phyloP scores from a whole-genome alignment of 805 yeast genomes.

The Lachancea kluyveri region DNA sequence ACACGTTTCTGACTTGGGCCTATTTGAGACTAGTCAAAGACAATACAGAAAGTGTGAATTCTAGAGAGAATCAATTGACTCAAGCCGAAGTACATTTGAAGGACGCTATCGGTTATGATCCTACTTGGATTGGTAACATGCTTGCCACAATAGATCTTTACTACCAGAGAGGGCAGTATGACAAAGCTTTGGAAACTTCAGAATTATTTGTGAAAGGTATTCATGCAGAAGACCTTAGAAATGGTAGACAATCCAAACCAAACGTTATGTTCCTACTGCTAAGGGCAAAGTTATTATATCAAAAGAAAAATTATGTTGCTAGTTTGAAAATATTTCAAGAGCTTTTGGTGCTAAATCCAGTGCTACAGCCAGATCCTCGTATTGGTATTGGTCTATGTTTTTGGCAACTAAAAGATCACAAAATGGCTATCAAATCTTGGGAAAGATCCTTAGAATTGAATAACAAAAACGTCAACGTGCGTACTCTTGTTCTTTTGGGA shows the following conservation, averaged over 20 bases:
- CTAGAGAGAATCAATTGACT: constrained; percentile 29
- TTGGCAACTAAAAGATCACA: constrained; percentile 78
- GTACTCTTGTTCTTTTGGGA: constrained; percentile 59
- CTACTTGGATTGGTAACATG: constrained; percentile 42
- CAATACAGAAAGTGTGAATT: constrained; percentile 16
- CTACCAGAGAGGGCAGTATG: constrained; percentile 54
- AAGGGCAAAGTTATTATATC: constrained; percentile 74
- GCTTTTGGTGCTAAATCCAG: constrained; percentile 67
- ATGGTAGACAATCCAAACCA: constrained; percentile 40
- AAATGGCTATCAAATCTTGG: constrained; percentile 80
- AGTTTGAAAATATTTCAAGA: constrained; percentile 83
- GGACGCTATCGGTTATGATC: constrained; percentile 42
- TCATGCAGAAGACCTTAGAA: constrained; percentile 28
- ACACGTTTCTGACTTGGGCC: constrained; percentile 70
- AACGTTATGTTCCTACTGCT: constrained; percentile 76
- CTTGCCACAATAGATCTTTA: constrained; percentile 65
- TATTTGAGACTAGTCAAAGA: constrained; percentile 41
- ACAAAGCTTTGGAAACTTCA: constrained; percentile 63
- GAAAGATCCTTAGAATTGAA: constrained; percentile 65
- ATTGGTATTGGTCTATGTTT: constrained; percentile 92
- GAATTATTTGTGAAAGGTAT: constrained; percentile 49
- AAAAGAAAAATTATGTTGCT: constrained; percentile 61
- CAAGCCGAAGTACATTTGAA: constrained; percentile 41
- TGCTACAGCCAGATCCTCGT: constrained; percentile 84
- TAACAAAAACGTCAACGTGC: constrained; percentile 53